Evolutionary conservation across 441 rosid species (phyloP).

Genomic region (Erysimum cheiri): DNA sequence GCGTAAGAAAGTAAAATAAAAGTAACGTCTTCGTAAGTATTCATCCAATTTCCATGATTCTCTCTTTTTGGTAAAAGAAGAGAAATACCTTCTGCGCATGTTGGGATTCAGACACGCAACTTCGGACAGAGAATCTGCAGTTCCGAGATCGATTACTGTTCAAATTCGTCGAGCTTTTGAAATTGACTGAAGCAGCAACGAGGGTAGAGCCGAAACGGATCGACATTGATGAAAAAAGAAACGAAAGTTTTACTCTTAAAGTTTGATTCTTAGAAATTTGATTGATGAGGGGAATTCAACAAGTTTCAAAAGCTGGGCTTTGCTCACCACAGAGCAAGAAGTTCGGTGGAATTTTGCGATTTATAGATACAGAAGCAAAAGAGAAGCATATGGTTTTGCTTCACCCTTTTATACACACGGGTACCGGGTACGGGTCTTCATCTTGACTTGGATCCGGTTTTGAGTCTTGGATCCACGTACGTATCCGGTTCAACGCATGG

Average conservation of each 20-base stretch:
- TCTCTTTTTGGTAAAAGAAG: slow-evolving; percentile 22
- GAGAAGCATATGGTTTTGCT: slow-evolving; percentile 12
- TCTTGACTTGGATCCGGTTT: slow-evolving; percentile 13
- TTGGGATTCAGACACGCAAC: slow-evolving; percentile 44
- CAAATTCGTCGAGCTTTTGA: slow-evolving; percentile 43
- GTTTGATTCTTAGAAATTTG: slow-evolving; percentile 9
- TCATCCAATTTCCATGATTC: slow-evolving; percentile 43
- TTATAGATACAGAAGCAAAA: slow-evolving; percentile 26
- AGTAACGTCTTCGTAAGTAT: slow-evolving; percentile 26
- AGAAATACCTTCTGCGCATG: slow-evolving; percentile 61
- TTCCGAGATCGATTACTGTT: slow-evolving; percentile 43
- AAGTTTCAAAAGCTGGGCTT: slow-evolving; percentile 21
- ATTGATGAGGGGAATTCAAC: not conserved
- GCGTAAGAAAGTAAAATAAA: slow-evolving; percentile 27
- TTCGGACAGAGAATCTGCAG: slow-evolving; percentile 59
- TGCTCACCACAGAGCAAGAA: slow-evolving; percentile 25
- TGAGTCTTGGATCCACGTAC: not conserved
- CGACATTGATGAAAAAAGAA: slow-evolving; percentile 28
- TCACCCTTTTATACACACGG: slow-evolving; percentile 20
- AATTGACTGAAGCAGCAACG: slow-evolving; percentile 44
- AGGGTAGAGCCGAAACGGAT: slow-evolving; percentile 39
- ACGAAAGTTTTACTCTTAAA: not conserved
- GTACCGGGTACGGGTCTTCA: slow-evolving; percentile 15
- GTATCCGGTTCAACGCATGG: slow-evolving; percentile 9
- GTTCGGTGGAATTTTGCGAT: slow-evolving; percentile 28